Conservation (phyloP, 148 eudicot species). For the Euryodendron excelsum region DNA sequence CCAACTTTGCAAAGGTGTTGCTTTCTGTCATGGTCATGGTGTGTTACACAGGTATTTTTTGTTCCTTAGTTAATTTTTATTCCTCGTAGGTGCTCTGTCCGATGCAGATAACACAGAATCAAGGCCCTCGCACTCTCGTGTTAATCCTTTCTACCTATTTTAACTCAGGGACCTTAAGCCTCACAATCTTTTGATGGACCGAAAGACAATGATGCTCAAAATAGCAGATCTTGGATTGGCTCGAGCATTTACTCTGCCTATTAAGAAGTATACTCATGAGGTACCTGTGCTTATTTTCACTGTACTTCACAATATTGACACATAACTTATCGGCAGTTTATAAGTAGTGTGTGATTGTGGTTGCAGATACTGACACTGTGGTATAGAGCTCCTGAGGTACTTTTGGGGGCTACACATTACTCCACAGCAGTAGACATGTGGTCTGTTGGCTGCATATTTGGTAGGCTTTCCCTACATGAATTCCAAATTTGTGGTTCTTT, state of each 20-base stretch:
- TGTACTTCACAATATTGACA: neutral
- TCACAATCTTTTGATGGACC: constrained; percentile 97
- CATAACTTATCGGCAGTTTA: neutral
- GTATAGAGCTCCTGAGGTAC: constrained; percentile 98
- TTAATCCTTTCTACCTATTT: neutral
- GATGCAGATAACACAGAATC: no score
- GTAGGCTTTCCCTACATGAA: constrained; percentile 27
- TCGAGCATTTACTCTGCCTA: constrained; percentile 76
- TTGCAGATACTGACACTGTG: constrained; percentile 88
- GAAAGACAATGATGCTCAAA: constrained; percentile 65
- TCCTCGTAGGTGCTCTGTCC: neutral
- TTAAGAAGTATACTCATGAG: constrained; percentile 98
- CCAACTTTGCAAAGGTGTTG: constrained; percentile 96
- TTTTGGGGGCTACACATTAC: constrained; percentile 87
- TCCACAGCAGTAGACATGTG: constrained; percentile 97
- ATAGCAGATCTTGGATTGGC: constrained; percentile 97
- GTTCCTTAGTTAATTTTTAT: neutral
- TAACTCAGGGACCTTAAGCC: constrained; percentile 85
- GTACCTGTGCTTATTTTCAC: constrained; percentile 27
- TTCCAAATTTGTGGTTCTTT: neutral
- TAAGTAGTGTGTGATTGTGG: neutral
- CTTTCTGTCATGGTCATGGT: constrained; percentile 93
- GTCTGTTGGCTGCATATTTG: constrained; percentile 98
- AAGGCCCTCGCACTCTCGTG: neutral
- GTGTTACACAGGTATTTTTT: constrained; percentile 73